These are phyloP conservation scores for Monosporascus ibericus DNA, from an alignment of 2,329 filamentous ascomycete genomes.

Conservation along the genomic window DNA sequence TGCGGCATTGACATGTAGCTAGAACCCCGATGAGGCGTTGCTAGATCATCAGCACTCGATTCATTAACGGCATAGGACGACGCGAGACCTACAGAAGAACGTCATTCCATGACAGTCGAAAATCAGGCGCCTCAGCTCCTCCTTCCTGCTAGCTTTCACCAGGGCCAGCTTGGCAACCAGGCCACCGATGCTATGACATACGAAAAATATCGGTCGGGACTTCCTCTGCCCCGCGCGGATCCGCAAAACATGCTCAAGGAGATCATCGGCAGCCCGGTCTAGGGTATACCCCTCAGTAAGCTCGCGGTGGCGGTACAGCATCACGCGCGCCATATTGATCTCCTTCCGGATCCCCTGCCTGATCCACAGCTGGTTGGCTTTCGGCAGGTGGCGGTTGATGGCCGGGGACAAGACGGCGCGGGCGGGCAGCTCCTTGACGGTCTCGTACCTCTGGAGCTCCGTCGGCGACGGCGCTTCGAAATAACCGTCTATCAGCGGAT, in stretches of 20 bases:
- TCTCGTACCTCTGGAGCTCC: conserved; percentile 18
- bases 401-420: conserved; percentile 26
- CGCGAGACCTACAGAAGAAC: conserved; percentile 44
- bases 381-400: conserved; percentile 24
- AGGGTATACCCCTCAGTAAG: conserved; percentile 36
- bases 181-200: conserved; percentile 57
- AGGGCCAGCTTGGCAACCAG: conserved; percentile 53
- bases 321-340: conserved; percentile 40
- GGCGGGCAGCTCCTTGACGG: conserved; percentile 26
- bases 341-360: conserved; percentile 45
- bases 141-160: conserved; percentile 36
- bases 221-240: conserved; percentile 26
- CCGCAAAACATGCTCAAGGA: conserved; percentile 37
- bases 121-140: conserved; percentile 37
- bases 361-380: conserved; percentile 41
- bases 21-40: conserved; percentile 56
- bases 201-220: conserved; percentile 50
- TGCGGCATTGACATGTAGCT: conserved; percentile 55
- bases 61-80: background rate
- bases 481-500: conserved; percentile 41
- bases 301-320: conserved; percentile 46
- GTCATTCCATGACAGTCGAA: conserved; percentile 55
- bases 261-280: conserved; percentile 37
- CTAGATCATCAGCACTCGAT: conserved; percentile 25
- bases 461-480: conserved; percentile 30